These are phyloP conservation scores for Dipodascus geniculatus DNA, from an alignment of 805 yeast species.

Conservation along the genomic window DNA sequence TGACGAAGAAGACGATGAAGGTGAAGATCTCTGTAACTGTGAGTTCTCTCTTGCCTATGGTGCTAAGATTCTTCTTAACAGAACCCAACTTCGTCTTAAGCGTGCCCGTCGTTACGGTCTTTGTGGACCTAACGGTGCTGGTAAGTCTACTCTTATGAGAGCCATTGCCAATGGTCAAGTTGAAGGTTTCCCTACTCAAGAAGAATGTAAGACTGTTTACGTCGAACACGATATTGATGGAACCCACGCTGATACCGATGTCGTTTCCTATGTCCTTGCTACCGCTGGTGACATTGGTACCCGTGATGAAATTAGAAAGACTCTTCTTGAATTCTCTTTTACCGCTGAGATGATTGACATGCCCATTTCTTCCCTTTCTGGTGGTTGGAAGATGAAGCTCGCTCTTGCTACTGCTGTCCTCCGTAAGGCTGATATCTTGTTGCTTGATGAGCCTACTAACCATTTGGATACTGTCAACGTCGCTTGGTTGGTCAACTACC, in stretches of 20 bases:
- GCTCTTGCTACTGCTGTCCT: slow-evolving; percentile 99
- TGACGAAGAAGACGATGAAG: slow-evolving; percentile 86
- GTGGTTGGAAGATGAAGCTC: slow-evolving; percentile 99
- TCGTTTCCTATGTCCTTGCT: slow-evolving; percentile 81
- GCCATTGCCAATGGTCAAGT: slow-evolving; percentile 97
- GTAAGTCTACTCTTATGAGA: slow-evolving; percentile 97
- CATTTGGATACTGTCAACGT: slow-evolving; percentile 99
- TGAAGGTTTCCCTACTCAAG: slow-evolving; percentile 99
- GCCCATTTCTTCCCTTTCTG: slow-evolving; percentile 96
- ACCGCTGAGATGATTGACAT: slow-evolving; percentile 81
- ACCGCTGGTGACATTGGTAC: slow-evolving; percentile 69
- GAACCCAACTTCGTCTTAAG: slow-evolving; percentile 90
- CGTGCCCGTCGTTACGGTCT: slow-evolving; percentile 99
- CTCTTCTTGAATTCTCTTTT: slow-evolving; percentile 87
- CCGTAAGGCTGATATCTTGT: slow-evolving; percentile 94
- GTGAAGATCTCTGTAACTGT: slow-evolving; percentile 99
- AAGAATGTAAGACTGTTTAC: slow-evolving; percentile 97
- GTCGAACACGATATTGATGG: slow-evolving; percentile 99
- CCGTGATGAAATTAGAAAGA: slow-evolving; percentile 55
- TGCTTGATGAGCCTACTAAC: slow-evolving; percentile 99
- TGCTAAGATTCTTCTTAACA: slow-evolving; percentile 99
- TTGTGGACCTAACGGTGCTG: slow-evolving; percentile 99
- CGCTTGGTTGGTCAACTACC: slow-evolving; percentile 99
- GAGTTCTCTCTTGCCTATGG: slow-evolving; percentile 99
- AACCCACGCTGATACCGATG: slow-evolving; percentile 92